Evolutionary conservation across 148 eudicot species (phyloP).

Genomic region (Linanthus parryae): DNA sequence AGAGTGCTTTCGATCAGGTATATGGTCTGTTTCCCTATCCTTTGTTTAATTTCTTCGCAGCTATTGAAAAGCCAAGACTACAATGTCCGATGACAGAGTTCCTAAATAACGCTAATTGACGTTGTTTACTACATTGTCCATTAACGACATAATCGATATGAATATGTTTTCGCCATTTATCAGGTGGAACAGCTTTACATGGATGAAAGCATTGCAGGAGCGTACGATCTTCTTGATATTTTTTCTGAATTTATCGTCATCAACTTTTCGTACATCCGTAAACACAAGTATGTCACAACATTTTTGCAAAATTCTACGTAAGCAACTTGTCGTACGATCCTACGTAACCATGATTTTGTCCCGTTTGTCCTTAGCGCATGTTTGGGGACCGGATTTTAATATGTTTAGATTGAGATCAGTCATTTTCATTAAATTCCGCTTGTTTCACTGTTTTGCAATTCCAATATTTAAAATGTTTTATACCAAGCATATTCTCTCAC

Average conservation of each 20-base stretch:
- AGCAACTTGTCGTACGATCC: background rate
- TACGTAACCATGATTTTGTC: background rate
- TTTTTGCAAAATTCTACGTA: background rate
- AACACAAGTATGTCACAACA: slow-evolving; percentile 38
- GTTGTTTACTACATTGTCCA: no score
- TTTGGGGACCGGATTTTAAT: background rate
- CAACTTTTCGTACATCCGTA: slow-evolving; percentile 59
- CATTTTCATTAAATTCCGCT: background rate
- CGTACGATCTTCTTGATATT: slow-evolving; percentile 52
- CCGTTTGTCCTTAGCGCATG: background rate
- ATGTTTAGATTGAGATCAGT: background rate
- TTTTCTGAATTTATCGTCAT: slow-evolving; percentile 61
- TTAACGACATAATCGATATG: no score
- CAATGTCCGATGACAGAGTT: no score
- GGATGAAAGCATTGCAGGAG: slow-evolving; percentile 43
- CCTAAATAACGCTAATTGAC: no score
- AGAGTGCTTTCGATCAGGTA: slow-evolving; percentile 59
- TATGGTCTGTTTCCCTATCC: background rate
- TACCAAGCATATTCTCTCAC: background rate
- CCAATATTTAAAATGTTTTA: background rate
- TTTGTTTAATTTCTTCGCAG: background rate
- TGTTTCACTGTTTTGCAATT: background rate
- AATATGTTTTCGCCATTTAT: background rate
- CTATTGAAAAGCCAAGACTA: no score
- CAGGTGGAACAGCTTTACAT: slow-evolving; percentile 61